These are phyloP conservation scores for Sclerotinia spermophila DNA, from an alignment of 2,329 filamentous ascomycete genomes.

Conservation along the genomic window DNA sequence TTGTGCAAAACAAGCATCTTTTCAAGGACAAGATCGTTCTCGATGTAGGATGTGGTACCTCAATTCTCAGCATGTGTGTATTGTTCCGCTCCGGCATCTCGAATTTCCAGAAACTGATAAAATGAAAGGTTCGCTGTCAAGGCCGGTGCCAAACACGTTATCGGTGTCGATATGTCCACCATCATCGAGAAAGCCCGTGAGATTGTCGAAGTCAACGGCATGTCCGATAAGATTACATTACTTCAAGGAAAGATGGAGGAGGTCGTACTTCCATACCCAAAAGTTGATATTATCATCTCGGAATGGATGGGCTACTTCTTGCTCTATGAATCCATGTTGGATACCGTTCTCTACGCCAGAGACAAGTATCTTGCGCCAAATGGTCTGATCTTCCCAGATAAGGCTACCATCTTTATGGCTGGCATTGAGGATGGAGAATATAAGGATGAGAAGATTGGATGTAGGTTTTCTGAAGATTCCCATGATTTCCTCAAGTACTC, in stretches of 20 bases:
- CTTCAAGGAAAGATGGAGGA: conserved; percentile 99
- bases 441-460: conserved; percentile 99
- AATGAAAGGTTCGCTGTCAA: conserved; percentile 82
- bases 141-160: conserved; percentile 96
- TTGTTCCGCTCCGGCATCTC: conserved; percentile 18
- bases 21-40: conserved; percentile 93
- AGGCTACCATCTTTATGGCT: conserved; percentile 94
- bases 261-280: conserved; percentile 84
- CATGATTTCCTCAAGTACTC: neutral
- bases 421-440: conserved; percentile 99
- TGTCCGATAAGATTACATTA: conserved; percentile 94
- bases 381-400: conserved; percentile 96
- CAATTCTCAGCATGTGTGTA: conserved; percentile 94
- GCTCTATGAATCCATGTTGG: conserved; percentile 97
- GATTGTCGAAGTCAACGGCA: conserved; percentile 88
- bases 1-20: conserved; percentile 92
- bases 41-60: conserved; percentile 95
- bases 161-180: conserved; percentile 98
- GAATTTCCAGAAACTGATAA: neutral
- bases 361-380: conserved; percentile 85
- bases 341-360: conserved; percentile 94
- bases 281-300: conserved; percentile 99
- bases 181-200: conserved; percentile 98
- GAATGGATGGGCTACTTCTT: conserved; percentile 99
- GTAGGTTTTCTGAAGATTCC: conserved; percentile 52